phyloP scores from a whole-genome alignment of 306 rosid species.

The Bauhinia variegata region DNA sequence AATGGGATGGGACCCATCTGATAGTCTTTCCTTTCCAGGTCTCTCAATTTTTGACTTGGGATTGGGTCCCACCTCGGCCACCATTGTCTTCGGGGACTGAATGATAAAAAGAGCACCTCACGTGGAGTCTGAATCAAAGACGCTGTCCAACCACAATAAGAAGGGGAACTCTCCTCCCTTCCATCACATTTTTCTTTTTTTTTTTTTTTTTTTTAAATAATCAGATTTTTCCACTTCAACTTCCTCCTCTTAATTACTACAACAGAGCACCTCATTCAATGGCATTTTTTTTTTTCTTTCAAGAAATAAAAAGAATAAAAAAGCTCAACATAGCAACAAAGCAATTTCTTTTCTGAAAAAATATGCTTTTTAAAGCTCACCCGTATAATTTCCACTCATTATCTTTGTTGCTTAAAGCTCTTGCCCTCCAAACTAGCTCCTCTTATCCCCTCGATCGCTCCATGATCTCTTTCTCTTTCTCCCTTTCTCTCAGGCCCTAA shows the following conservation, averaged over 20 bases:
- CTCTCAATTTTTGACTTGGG: conserved; percentile 85
- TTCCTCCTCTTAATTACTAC: background rate
- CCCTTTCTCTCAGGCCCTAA: conserved; percentile 2
- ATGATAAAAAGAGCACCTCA: conserved; percentile 99
- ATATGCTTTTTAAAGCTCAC: conserved; percentile 73
- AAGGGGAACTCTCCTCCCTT: conserved; percentile 42
- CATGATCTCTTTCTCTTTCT: too few relatives aligned
- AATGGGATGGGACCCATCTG: conserved; percentile 67
- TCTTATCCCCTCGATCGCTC: conserved; percentile 29
- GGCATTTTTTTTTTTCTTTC: too few relatives aligned
- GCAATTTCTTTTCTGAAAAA: conserved; percentile 51
- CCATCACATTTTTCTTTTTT: background rate
- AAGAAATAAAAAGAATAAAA: background rate
- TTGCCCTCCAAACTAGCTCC: conserved; percentile 35
- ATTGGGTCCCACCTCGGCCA: conserved; percentile 84
- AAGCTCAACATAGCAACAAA: conserved; percentile 47
- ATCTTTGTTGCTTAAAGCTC: conserved; percentile 89
- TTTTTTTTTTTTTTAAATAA: too few relatives aligned
- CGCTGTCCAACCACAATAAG: conserved; percentile 85
- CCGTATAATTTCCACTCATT: conserved; percentile 89
- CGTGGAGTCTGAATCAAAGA: conserved; percentile 99
- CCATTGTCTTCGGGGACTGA: conserved; percentile 94
- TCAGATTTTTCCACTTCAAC: background rate
- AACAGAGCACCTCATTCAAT: background rate
- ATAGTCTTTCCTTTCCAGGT: conserved; percentile 77